A percentile compares a stretch with the other conserved stretches of the same genome.
phyloP scores from a whole-genome alignment of 345 rosid genomes.

The Hypericum perforatum region DNA sequence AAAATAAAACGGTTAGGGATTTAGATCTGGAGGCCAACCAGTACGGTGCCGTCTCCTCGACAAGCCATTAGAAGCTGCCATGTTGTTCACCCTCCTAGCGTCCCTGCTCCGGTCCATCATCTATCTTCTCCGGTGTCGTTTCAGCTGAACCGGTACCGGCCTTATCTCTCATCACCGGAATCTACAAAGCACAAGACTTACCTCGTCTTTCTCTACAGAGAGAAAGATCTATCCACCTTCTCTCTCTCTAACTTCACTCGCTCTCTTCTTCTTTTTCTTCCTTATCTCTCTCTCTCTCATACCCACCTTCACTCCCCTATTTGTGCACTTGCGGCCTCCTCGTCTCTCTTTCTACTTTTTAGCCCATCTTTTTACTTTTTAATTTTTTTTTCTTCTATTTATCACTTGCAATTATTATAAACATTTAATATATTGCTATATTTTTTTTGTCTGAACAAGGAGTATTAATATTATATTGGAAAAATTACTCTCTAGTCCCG shows the following conservation, averaged over 20 bases:
- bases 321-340: conserved; percentile 38
- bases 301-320: background rate
- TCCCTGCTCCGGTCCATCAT: conserved; percentile 91
- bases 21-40: conserved; percentile 26
- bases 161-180: conserved; percentile 38
- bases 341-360: too few relatives aligned
- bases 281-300: conserved; percentile 5
- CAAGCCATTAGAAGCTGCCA: conserved; percentile 57
- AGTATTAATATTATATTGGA: too few relatives aligned
- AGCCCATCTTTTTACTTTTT: too few relatives aligned
- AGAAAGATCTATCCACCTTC: conserved; percentile 9
- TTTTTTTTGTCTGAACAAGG: too few relatives aligned
- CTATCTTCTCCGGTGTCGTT: conserved; percentile 10
- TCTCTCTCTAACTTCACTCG: background rate
- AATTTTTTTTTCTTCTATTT: too few relatives aligned
- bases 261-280: conserved; percentile 7
- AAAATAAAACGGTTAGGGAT: conserved; percentile 1
- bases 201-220: conserved; percentile 17
- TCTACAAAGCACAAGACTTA: conserved; percentile 16
- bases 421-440: too few relatives aligned
- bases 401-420: too few relatives aligned
- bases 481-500: too few relatives aligned
- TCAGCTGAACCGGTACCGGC: conserved; percentile 13
- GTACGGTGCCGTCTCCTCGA: conserved; percentile 73
- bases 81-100: conserved; percentile 54